Conservation (phyloP, 257 asterid species). For the Leonotis leonurus region DNA sequence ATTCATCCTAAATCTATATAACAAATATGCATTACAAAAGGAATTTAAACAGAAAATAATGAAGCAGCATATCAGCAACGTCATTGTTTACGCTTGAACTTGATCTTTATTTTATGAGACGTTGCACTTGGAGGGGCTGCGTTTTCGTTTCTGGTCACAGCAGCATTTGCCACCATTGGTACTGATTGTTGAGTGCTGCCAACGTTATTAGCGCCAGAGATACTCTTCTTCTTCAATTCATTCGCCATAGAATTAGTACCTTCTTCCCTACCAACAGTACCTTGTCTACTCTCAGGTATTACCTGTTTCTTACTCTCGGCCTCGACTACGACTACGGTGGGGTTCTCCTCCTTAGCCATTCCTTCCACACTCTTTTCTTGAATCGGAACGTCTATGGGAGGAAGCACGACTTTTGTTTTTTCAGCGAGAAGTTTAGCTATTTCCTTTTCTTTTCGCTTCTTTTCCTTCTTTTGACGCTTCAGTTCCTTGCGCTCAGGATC, state of each 20-base stretch:
- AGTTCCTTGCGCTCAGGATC: constrained; percentile 56
- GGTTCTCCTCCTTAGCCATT: constrained; percentile 13
- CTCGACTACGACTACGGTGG: constrained; percentile 3
- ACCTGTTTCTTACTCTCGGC: constrained; percentile 3
- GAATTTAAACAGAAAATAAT: neutral
- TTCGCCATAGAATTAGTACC: constrained; percentile 19
- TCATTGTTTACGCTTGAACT: constrained; percentile 54
- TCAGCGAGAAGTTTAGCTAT: constrained; percentile 53
- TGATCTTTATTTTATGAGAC: constrained; percentile 67
- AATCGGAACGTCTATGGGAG: constrained; percentile 24
- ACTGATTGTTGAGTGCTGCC: constrained; percentile 21
- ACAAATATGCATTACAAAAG: neutral
- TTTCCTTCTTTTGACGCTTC: constrained; percentile 72
- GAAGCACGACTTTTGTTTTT: constrained; percentile 22
- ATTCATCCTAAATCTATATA: neutral
- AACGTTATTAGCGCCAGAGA: constrained; percentile 14
- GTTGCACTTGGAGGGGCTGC: constrained; percentile 32
- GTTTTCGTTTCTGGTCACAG: constrained; percentile 29
- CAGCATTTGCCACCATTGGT: constrained; percentile 40
- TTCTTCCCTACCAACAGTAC: constrained; percentile 10
- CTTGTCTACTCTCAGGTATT: constrained; percentile 22
- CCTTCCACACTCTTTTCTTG: constrained; percentile 13
- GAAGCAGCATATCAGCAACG: neutral
- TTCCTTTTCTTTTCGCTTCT: constrained; percentile 85
- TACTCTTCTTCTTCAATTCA: constrained; percentile 14